Evolutionary conservation across 257 asterid genomes (phyloP).

Genomic region (Nicotiana attenuata): DNA sequence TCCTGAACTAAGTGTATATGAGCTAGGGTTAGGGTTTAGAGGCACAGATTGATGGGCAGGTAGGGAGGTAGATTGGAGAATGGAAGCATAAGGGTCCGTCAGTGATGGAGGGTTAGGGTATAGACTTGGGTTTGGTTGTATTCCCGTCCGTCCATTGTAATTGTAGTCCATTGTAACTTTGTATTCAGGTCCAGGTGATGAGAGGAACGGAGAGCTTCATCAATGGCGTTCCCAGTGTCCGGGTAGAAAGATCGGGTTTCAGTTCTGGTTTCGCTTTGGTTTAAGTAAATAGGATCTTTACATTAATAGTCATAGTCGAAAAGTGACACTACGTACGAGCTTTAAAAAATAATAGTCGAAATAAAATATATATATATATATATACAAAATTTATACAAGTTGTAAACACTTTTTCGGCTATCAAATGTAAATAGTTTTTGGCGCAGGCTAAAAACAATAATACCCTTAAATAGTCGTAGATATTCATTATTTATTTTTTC

Average conservation of each 20-base stretch:
- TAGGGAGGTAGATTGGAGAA: background rate
- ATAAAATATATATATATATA: too few species aligned
- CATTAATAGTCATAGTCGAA: too few species aligned
- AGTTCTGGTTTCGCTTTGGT: background rate
- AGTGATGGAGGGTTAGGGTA: background rate
- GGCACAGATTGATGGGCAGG: background rate
- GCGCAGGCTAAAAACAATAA: too few species aligned
- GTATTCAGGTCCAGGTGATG: background rate
- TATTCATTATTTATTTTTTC: too few species aligned
- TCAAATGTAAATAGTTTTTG: too few species aligned
- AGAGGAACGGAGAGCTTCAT: background rate
- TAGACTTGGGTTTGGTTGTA: conserved; percentile 1
- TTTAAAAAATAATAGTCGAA: too few species aligned
- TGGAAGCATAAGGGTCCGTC: background rate
- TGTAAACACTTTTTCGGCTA: too few species aligned
- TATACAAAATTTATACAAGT: too few species aligned
- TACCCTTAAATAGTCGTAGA: rapidly evolving
- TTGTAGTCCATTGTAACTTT: conserved; percentile 8
- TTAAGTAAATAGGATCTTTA: background rate
- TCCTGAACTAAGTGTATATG: background rate
- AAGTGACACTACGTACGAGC: too few species aligned
- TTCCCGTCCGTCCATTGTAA: background rate
- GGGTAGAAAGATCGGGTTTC: background rate
- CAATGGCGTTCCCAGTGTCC: background rate
- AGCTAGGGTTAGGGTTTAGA: conserved; percentile 23